Percentiles rank a stretch among this genome's conserved stretches.
Evolutionary conservation across 352 stramenopile species (phyloP).

Genomic region (Phytophthora megakarya): DNA sequence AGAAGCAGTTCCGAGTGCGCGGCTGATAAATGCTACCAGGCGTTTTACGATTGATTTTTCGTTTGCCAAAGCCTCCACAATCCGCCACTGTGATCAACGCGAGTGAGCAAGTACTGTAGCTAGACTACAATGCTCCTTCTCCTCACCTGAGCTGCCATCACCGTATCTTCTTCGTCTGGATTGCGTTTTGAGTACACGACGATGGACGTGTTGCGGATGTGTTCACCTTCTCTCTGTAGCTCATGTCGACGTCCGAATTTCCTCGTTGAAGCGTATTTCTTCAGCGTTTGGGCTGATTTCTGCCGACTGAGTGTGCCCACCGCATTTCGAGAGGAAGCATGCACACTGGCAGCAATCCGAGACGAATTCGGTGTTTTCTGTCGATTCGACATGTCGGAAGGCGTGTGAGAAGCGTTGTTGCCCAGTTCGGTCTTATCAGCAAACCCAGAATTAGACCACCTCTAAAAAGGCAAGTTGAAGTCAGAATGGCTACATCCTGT

Average conservation of each 20-base stretch:
- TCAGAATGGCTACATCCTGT: constrained; percentile 15
- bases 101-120: neutral
- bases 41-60: constrained; percentile 38
- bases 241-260: constrained; percentile 47
- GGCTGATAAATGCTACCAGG: constrained; percentile 30
- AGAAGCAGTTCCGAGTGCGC: constrained; percentile 23
- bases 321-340: neutral
- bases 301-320: constrained; percentile 6
- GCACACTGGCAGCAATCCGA: neutral
- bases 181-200: constrained; percentile 56
- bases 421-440: too few relatives aligned
- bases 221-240: constrained; percentile 40
- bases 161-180: constrained; percentile 57
- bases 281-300: constrained; percentile 14
- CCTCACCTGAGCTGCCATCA: constrained; percentile 46
- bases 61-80: constrained; percentile 37
- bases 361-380: constrained; percentile 2
- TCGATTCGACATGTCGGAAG: constrained; percentile 7
- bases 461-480: constrained; percentile 12
- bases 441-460: constrained; percentile 6
- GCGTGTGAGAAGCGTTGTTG: too few relatives aligned
- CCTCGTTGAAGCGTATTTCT: constrained; percentile 44
- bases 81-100: constrained; percentile 40
- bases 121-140: neutral
- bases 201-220: constrained; percentile 27